Evolutionary conservation across 2,329 filamentous ascomycete genomes (phyloP).

Genomic region (Fusarium nygamai): DNA sequence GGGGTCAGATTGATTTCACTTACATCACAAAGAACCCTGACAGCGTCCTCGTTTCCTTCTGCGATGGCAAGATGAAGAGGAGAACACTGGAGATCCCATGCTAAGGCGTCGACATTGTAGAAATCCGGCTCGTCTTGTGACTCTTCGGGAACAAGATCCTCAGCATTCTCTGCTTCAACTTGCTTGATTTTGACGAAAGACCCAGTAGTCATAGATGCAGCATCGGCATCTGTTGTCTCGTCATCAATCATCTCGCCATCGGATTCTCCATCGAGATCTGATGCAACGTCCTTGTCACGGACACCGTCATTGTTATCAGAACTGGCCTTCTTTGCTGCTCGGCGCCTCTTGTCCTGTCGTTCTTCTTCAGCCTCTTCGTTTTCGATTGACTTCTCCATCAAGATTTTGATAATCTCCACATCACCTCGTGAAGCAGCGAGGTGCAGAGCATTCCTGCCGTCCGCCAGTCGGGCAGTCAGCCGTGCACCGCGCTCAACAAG

Average conservation of each 20-base stretch:
- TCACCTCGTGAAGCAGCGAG: conserved; percentile 78
- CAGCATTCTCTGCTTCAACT: conserved; percentile 46
- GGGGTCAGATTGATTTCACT: conserved; percentile 21
- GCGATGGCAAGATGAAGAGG: conserved; percentile 83
- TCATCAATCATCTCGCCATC: conserved; percentile 60
- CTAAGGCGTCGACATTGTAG: conserved; percentile 79
- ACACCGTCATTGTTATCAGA: conserved; percentile 1
- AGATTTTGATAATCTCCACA: conserved; percentile 73
- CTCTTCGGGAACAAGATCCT: conserved; percentile 61
- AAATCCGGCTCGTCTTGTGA: conserved; percentile 76
- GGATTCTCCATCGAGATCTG: conserved; percentile 40
- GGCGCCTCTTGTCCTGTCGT: conserved; percentile 61
- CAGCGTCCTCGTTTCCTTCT: conserved; percentile 74
- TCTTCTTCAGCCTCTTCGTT: conserved; percentile 77
- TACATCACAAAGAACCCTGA: conserved; percentile 73
- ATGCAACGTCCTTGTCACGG: not conserved
- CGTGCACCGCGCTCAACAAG: conserved; percentile 79
- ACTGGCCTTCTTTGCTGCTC: conserved; percentile 43
- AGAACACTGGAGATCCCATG: conserved; percentile 81
- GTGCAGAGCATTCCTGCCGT: conserved; percentile 85
- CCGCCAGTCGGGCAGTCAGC: conserved; percentile 77
- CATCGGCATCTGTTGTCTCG: conserved; percentile 55
- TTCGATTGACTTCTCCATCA: conserved; percentile 77
- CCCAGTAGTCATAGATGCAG: conserved; percentile 67
- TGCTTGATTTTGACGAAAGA: conserved; percentile 77